Evolutionary conservation across 2,329 filamentous ascomycete species (phyloP), one percentile per base, ranked within the genome.

Genomic region (Graphiopsis chlorocephala): DNA sequence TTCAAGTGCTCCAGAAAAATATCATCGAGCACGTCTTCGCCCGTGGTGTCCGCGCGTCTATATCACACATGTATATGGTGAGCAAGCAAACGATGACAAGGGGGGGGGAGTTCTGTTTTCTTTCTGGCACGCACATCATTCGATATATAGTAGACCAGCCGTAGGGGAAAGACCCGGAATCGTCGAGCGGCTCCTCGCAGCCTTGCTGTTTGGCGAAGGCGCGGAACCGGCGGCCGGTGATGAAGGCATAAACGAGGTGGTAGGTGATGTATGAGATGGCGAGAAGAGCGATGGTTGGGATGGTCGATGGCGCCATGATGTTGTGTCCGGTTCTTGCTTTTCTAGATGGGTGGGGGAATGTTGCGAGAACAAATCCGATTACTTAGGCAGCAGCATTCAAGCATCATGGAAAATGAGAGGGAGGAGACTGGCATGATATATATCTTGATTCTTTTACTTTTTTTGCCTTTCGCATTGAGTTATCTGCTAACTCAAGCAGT

Each of bases 21-120:
- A 42, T 71, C 68, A 60, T 71, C 69, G 12, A 72, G 53, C 2
- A 69, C 25, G 57, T 70, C 69, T 48, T 69, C 67, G 31, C 69
- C 67, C 4, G 63, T 56, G 11, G 35, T 26, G 23, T 64, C 12
- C 14, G 31, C 10, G 38, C 38, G 38, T 23, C 52, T 63, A 6
- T 25, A 35, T n/a, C 25, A 14, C 25, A 29, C 12, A 14, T 25
- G 23, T 57, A 31, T n/a, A 12, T 33, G 23, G 23, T 25, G 15
- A 23, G 33, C 35, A 31, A 14, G 20, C 14, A 12, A 20, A 10
- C 12, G 20, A 23, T 25, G n/a, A 38, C 47, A 17, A 7, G n/a
- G n/a, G n/a, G n/a, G n/a, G n/a, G n/a, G n/a, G n/a, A 10, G 25
- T 20, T 45, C 12, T n/a, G 38, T 17, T 25, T 50, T 28, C 15